phyloP scores from a whole-genome alignment of 2,329 filamentous ascomycete genomes.

The Acarospora socialis region DNA sequence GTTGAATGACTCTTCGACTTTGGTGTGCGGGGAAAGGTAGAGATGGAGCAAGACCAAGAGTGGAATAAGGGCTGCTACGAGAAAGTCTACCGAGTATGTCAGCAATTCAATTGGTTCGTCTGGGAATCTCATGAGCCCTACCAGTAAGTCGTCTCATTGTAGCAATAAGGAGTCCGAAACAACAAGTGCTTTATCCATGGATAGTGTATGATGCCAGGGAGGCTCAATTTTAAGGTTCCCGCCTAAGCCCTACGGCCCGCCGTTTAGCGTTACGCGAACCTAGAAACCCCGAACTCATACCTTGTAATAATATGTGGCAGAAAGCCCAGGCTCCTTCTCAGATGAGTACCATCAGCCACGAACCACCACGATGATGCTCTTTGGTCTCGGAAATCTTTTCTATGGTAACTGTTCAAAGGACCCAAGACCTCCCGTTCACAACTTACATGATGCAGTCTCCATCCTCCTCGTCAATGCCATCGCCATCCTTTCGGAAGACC shows the following conservation, averaged over 20 bases:
- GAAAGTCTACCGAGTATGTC: conserved; percentile 27
- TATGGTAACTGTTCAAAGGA: conserved; percentile 40
- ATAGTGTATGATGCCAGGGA: no score
- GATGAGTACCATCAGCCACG: conserved; percentile 7
- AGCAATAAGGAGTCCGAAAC: neutral
- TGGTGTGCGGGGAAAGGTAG: conserved; percentile 69
- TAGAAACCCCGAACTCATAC: no score
- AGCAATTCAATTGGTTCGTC: neutral
- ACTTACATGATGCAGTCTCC: conserved; percentile 39
- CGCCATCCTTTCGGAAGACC: conserved; percentile 85
- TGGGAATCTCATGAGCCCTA: neutral
- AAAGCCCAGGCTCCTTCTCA: conserved; percentile 5
- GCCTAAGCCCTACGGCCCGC: no score
- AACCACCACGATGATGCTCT: conserved; percentile 50
- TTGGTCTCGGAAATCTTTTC: conserved; percentile 55
- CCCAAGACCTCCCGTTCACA: conserved; percentile 14
- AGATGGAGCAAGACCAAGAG: conserved; percentile 54
- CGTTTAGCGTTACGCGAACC: no score
- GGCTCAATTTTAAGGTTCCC: no score
- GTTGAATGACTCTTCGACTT: conserved; percentile 98
- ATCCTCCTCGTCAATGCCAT: conserved; percentile 88
- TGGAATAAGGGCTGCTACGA: conserved; percentile 45
- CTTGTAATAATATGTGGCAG: no score
- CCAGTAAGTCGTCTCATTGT: conserved; percentile 11
- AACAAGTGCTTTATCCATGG: no score